Evolutionary conservation across 2,329 filamentous ascomycete genomes (phyloP), one percentile per base, ranked within the genome.

Genomic region (Atkinsonella hypoxylon): DNA sequence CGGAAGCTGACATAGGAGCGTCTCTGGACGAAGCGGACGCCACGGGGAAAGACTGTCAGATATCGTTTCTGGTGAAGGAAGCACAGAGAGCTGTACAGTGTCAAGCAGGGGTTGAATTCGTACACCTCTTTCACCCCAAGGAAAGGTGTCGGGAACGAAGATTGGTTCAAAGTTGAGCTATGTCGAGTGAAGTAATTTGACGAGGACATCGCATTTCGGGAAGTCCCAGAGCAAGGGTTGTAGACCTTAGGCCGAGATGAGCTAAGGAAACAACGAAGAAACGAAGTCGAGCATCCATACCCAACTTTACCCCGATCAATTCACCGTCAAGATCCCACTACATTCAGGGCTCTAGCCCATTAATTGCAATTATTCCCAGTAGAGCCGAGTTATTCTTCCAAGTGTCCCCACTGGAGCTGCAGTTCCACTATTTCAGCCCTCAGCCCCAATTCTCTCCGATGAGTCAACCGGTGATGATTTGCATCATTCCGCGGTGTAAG

Each of bases 71-170:
- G 64, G 56, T 66, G 67, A 3, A 58, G 57, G 2, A 65, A 66
- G 40, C 69, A 70, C 36, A 53, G 58, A 32, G 57, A 60, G 30
- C 48, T 70, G 9, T 66, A 66, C 34, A 31, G 57, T 43, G 51
- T 69, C 1, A 70, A 70, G 60, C 60, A 65, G 53, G 54, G 62
- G 52, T 53, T 63, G 18, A 66, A 70, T 13, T 65, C 66, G n/a
- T 58, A 57, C 26, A 61, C 62, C 7, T 46, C 69, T 0, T 66
- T 69, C 26, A 67, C 67, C 44, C 61, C 64, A 7, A 61, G 63
- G 32, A 65, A 62, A 17, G 66, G 64, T 17, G 65, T 69, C 8
- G 67, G 67, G 0, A 65, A 62, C 7, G 67, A 70, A 53, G 60
- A 68, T 40, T 70, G 68, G 62, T 57, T 65, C 17, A 50, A 49